Base-by-base conservation (phyloP, 2,329 filamentous ascomycete species). In the Apiospora sp. region DNA sequence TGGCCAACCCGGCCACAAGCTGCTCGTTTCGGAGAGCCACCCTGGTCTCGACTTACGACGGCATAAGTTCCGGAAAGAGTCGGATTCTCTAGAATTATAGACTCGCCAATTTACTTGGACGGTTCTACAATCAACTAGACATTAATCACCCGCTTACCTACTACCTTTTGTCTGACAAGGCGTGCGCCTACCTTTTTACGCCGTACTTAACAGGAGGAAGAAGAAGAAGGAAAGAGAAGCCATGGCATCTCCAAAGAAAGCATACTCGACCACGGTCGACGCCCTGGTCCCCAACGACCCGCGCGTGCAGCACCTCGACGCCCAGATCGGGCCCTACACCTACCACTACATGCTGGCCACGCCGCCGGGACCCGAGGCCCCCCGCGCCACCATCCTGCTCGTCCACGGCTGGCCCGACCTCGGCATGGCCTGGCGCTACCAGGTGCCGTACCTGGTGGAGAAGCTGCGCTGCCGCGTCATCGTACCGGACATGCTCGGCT, bases 241-340 rank as follows among this genome's bases (percentile, higher is more conserved):
- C 19, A 64, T 64, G 58, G 58, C 34, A 5, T 0, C 34, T 10
- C 34, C 34, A 10, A 64, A 37, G 3, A 34, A 27, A 41, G 46
- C 68, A 22, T 70, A 70, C 49, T 70, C 69, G 77, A 90, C 89
- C 86, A 79, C 87, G 69, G 81, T 87, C 58, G 89, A 92, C 79
- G 93, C 92, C 80, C 88, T 96, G 74, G 86, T 86, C 27, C 87
- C 87, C 54, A 87, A 89, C 74, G 94, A 96, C 84, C 79, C 90
- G 46, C 89, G 93, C 74, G 87, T 94, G 77, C 84, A 90, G 78
- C 88, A 91, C 80, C 87, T 89, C 77, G 91, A 87, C 71, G 88
- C 90, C 58, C 83, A 86, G 70, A 84, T 95, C 72, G 91, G 92
- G 76, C 92, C 92, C 75, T 88, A 89, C 77, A 93, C 86, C 46